Conservation (phyloP, 106 monocot species). For the Ottelia alismoides region DNA sequence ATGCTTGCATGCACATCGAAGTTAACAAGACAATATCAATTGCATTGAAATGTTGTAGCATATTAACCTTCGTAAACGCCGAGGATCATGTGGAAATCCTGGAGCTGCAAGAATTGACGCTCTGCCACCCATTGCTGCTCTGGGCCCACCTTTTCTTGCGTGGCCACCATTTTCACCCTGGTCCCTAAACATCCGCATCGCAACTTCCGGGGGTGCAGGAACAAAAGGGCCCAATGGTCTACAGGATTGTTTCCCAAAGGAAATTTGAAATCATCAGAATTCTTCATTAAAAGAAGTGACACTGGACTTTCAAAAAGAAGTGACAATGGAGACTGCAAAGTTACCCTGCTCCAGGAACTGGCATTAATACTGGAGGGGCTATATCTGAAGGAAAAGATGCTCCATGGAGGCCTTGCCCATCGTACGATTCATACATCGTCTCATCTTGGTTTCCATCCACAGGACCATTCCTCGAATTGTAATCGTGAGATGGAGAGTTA, state of each 20-base stretch:
- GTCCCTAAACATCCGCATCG: conserved; percentile 92
- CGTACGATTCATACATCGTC: conserved; percentile 51
- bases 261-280: too few relatives aligned
- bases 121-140: conserved; percentile 30
- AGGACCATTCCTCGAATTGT: conserved; percentile 4
- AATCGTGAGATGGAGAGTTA: conserved; percentile 47
- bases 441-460: conserved; percentile 38
- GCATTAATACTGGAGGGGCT: conserved; percentile 85
- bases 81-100: conserved; percentile 72
- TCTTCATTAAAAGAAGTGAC: too few relatives aligned
- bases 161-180: conserved; percentile 80
- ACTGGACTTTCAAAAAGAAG: background rate
- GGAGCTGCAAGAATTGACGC: conserved; percentile 57
- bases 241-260: too few relatives aligned
- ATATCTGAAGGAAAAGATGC: conserved; percentile 66
- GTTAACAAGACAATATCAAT: too few relatives aligned
- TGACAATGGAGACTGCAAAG: conserved; percentile 1
- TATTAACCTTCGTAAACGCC: conserved; percentile 74
- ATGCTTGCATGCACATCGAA: too few relatives aligned
- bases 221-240: conserved; percentile 96
- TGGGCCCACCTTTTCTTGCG: conserved; percentile 43
- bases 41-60: background rate
- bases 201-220: conserved; percentile 94
- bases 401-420: conserved; percentile 47
- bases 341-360: conserved; percentile 97